Percentiles rank a stretch among this genome's conserved stretches.
Evolutionary conservation across 2,329 filamentous ascomycete genomes (phyloP).

Genomic region (Pseudogymnoascus sp.): DNA sequence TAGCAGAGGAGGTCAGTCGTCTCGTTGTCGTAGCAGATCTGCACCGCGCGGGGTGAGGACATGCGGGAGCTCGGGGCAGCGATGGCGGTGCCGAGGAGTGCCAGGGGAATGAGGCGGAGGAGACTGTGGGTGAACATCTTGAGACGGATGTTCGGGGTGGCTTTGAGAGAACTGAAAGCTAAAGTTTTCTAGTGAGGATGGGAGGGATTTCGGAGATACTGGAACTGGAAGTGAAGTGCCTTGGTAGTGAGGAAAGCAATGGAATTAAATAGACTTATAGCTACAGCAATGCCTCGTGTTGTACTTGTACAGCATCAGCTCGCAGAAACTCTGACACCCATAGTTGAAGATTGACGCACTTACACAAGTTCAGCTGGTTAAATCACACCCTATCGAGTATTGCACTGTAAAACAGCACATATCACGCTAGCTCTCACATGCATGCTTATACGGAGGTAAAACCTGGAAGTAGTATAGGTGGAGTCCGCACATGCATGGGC

Average conservation of each 20-base stretch:
- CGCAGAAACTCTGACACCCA: neutral
- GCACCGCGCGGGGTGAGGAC: neutral
- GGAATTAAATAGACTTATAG: neutral
- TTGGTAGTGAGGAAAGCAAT: neutral
- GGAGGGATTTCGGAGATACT: neutral
- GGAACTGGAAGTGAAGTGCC: neutral
- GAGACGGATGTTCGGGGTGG: neutral
- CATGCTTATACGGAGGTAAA: neutral
- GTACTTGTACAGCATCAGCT: neutral
- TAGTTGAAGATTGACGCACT: neutral
- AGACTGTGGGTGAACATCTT: neutral
- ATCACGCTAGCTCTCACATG: neutral
- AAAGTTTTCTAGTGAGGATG: neutral
- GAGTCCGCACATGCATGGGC: too few relatives aligned
- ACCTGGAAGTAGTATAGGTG: too few relatives aligned
- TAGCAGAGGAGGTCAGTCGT: slow-evolving; percentile 10
- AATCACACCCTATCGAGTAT: neutral
- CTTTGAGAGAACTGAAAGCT: neutral
- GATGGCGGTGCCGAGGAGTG: neutral
- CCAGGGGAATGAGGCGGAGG: neutral
- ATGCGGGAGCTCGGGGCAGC: neutral
- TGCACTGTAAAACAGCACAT: neutral
- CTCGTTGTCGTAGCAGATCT: neutral
- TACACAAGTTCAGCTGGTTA: neutral
- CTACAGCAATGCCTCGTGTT: neutral